Evolutionary conservation across 2,329 filamentous ascomycete species (phyloP), one percentile per base, ranked within the genome.

Genomic region (Claviceps citrina): DNA sequence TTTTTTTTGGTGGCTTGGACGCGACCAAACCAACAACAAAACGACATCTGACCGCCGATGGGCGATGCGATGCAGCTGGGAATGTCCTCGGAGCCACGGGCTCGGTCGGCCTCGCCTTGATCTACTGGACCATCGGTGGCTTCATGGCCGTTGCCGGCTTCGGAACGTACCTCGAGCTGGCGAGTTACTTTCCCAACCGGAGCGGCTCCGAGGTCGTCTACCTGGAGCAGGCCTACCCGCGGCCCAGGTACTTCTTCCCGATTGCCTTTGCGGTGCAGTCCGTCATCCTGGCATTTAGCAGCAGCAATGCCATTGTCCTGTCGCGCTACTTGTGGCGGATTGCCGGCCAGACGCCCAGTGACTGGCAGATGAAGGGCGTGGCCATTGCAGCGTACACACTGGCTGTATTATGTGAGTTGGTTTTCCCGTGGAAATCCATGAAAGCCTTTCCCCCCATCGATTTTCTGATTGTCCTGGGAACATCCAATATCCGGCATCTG

Each of bases 321-420:
- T 71, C 78, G 0, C 61, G 70, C 30, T 83, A 83, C 46, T 53
- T 81, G 0, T 83, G 72, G 55, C 64, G 66, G 7, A 73, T 76
- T 32, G 67, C 61, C 1, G 70, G 65, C 0, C 53, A 60, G 0
- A 56, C 54, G 0, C 68, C 73, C 0, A 67, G 68, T 0, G 58
- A 63, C n/a, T 83, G 78, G 79, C 63, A 81, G 49, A 53, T 71
- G 39, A 81, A 81, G 50, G 79, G 77, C 1, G 70, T 81, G 3
- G 78, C 78, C 0, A 58, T 81, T 19, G 76, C 72, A 1, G 70
- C 66, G 0, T 81, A 81, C 48, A 77, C 71, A 0, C 49, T 76
- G 0, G 74, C 76, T 3, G 62, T 70, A 1, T 44, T 78, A 1
- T 62, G 73, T 73, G 49, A 45, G 68, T 61, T 8, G 6, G 8